phyloP scores from a whole-genome alignment of 163 green algal species.

The Trebouxia gelatinosa region DNA sequence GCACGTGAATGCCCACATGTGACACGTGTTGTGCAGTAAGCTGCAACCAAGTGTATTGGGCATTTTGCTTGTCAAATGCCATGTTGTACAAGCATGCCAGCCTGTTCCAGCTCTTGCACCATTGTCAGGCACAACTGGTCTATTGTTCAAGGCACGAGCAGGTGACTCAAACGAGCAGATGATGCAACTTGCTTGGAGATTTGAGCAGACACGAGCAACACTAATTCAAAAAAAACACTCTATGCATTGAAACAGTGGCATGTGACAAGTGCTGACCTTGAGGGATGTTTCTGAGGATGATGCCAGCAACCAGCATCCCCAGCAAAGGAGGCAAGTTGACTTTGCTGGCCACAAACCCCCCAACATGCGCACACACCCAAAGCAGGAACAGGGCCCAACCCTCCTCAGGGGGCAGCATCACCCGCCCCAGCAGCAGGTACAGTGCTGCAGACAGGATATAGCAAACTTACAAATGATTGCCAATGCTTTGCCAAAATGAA shows the following conservation, averaged over 20 bases:
- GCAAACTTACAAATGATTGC: too few species aligned
- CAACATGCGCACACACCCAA: conserved; percentile 33
- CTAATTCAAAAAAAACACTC: conserved; percentile 23
- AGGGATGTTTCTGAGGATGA: conserved; percentile 24
- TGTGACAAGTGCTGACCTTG: conserved; percentile 4
- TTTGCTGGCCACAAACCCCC: conserved; percentile 29
- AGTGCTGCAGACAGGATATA: conserved; percentile 23
- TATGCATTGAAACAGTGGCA: too few species aligned
- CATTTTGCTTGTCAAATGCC: too few species aligned
- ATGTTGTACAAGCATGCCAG: too few species aligned
- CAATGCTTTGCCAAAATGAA: too few species aligned
- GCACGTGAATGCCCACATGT: neutral
- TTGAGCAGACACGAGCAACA: neutral
- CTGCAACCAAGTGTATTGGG: neutral
- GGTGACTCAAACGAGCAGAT: too few species aligned
- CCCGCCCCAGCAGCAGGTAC: conserved; percentile 23
- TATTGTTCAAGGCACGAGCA: too few species aligned
- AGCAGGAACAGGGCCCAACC: conserved; percentile 36
- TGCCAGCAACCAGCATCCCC: conserved; percentile 32
- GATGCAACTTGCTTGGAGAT: too few species aligned
- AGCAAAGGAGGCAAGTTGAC: conserved; percentile 28
- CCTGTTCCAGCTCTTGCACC: too few species aligned
- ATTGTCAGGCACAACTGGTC: too few species aligned
- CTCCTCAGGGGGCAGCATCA: conserved; percentile 21
- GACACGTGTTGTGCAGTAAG: neutral